These are phyloP conservation scores for Sclerotinia minor DNA, from an alignment of 2,329 filamentous ascomycete species.

Conservation along the genomic window DNA sequence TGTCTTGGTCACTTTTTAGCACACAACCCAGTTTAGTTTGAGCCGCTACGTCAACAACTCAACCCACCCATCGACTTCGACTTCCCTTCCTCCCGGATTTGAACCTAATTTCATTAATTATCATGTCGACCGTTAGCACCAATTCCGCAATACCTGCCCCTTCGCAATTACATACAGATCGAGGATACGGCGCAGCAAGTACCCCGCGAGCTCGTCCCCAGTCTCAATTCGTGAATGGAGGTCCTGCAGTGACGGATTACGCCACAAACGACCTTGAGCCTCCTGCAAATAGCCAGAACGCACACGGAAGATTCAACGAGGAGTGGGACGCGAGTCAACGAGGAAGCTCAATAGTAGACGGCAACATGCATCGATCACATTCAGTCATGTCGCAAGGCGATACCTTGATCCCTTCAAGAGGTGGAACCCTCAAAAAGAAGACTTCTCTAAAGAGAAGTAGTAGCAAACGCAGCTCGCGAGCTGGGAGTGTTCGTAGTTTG, in stretches of 20 bases:
- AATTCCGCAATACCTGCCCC: conserved; percentile 35
- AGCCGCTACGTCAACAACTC: conserved; percentile 8
- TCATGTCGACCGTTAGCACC: conserved; percentile 34
- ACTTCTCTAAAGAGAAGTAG: conserved; percentile 75
- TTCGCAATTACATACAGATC: conserved; percentile 36
- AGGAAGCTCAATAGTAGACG: conserved; percentile 62
- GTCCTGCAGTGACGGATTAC: conserved; percentile 33
- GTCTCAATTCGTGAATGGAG: conserved; percentile 32
- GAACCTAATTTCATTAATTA: neutral
- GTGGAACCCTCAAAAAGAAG: conserved; percentile 88
- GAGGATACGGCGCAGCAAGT: conserved; percentile 37
- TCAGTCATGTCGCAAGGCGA: conserved; percentile 49
- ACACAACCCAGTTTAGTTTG: conserved; percentile 11
- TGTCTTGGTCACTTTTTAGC: conserved; percentile 6
- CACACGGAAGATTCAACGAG: conserved; percentile 61
- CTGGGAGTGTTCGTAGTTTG: conserved; percentile 83
- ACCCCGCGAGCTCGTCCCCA: conserved; percentile 29
- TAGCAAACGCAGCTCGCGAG: conserved; percentile 78
- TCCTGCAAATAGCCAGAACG: conserved; percentile 33
- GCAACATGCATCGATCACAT: conserved; percentile 58
- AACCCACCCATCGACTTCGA: neutral
- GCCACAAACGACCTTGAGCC: conserved; percentile 30
- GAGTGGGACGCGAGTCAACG: conserved; percentile 70
- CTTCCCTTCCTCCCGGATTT: neutral
- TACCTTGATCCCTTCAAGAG: conserved; percentile 47